These are phyloP conservation scores for Colletotrichum truncatum DNA, from an alignment of 2,329 filamentous ascomycete species.

Conservation along the genomic window DNA sequence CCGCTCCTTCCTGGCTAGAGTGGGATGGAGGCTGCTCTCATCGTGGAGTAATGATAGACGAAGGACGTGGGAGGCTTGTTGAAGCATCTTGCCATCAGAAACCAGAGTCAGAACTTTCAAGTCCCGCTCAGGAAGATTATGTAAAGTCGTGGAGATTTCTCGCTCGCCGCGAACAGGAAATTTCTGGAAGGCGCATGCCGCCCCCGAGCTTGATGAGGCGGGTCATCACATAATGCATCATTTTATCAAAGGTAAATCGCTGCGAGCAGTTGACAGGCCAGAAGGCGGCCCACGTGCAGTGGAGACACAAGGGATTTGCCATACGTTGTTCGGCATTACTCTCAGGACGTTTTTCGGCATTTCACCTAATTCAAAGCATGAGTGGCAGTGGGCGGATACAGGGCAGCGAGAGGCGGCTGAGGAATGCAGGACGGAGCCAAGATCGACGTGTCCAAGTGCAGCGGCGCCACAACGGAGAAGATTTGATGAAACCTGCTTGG, in stretches of 20 bases:
- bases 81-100: not conserved
- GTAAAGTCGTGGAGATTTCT: not conserved
- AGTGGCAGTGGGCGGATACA: not conserved
- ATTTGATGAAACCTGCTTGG: not conserved
- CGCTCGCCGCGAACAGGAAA: not conserved
- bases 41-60: not conserved
- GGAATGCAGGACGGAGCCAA: not conserved
- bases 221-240: not conserved
- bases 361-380: not conserved
- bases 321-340: too few species aligned
- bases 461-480: not conserved
- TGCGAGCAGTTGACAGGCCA: not conserved
- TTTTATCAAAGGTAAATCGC: not conserved
- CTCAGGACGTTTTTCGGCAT: too few species aligned
- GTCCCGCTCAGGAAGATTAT: not conserved
- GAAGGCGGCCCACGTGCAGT: constrained; percentile 3
- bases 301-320: not conserved
- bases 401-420: not conserved
- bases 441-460: constrained; percentile 8
- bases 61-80: not conserved
- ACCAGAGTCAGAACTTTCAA: not conserved
- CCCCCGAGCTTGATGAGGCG: not conserved
- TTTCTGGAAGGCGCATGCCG: not conserved
- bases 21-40: not conserved
- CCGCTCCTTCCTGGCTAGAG: not conserved